Evolutionary conservation across 129 eudicot species (phyloP), one percentile per base, ranked within the genome.

Genomic region (Pittosporum tobira): DNA sequence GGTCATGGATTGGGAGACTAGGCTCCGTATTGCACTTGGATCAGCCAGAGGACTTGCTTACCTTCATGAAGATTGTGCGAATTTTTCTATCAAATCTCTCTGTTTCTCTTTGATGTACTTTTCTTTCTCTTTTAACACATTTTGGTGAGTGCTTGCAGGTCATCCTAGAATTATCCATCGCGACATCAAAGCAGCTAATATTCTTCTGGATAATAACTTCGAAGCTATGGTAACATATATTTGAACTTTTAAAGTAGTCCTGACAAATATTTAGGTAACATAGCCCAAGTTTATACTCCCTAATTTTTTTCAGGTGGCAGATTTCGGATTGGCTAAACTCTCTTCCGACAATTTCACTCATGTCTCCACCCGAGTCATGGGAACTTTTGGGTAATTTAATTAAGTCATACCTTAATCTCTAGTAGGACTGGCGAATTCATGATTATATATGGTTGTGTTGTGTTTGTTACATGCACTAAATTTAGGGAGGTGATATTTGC

Each of bases 301-400:
- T 31, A n/a, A n/a, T 27, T 14, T 43, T 20, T 37, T 73, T 29
- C 67, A 86, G 99, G 99, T 93, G 25, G 94, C 99, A 36, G 96
- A 93, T 81, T 93, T 93, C 50, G 99, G 99, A 55, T 75, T 93
- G 61, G 99, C 99, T 60, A 93, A 81, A 71, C 88, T 93, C 63
- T 63, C 94, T 59, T 57, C 83, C 51, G 94, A 71, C 37, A 93
- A 85, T 19, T 68, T 59, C 68, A 87, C 96, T 64, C 99, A 93
- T 69, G 94, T 93, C 56, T 93, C 99, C 16, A 93, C 99, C 8
- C 88, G 99, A 2, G 99, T 93, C 58, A 93, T 93, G 96, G 99
- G 96, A 75, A 93, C 99, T 52, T 93, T 93, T 51, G 96, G 99
- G 99, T 93, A 58, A 65, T 71, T 31, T 24, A 25, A 15, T 19